Base-by-base conservation (phyloP, 805 yeast genomes). In the Wickerhamomyces strasburgensis region DNA sequence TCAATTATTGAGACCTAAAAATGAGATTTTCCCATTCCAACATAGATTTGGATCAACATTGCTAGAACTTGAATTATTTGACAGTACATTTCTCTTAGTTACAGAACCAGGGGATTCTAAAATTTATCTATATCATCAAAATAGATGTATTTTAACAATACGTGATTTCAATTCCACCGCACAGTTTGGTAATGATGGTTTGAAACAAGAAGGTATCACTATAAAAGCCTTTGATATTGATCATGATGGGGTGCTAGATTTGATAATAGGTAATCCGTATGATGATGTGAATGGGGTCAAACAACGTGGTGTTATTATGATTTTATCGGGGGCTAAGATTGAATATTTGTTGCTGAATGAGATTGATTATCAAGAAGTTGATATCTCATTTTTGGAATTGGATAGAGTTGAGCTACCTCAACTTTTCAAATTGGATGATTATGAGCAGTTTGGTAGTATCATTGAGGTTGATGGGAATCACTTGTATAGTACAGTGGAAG, bases 81-180 rank as follows among this genome's bases (percentile, higher is more conserved):
- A 52, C 5, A 25, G 49, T 2, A 61, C 68, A 8, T 62, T 64
- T 33, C 51, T 78, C 6, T 64, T 70, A 0, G 64, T 75, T 4
- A 54, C 75, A 1, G 68, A 72, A 35, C 83, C 84, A 0, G 84
- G 84, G 0, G 28, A 51, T 0, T 73, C 78, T 4, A 42, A 49
- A 1, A 33, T 79, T 1, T 63, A 65, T 32, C 38, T 75, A 6
- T 73, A 57, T 40, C 45, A 49, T 11, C 46, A 51, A 19, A 40
- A 46, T 3, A 43, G 28, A n/a, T 52, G 40, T 18, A 26, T 55
- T 26, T 46, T 60, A 14, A 60, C 49, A 2, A 56, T 61, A 11
- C 33, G 19, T 21, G 61, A 61, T 35, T 14, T 44, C 17, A 38
- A 43, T 16, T 41, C 69, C 7, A 33, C 51, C 8, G 33, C 49